Percentiles rank a stretch among this genome's conserved stretches.
Conservation (phyloP, 495 filamentous ascomycete species). For the Neurospora sp. region DNA sequence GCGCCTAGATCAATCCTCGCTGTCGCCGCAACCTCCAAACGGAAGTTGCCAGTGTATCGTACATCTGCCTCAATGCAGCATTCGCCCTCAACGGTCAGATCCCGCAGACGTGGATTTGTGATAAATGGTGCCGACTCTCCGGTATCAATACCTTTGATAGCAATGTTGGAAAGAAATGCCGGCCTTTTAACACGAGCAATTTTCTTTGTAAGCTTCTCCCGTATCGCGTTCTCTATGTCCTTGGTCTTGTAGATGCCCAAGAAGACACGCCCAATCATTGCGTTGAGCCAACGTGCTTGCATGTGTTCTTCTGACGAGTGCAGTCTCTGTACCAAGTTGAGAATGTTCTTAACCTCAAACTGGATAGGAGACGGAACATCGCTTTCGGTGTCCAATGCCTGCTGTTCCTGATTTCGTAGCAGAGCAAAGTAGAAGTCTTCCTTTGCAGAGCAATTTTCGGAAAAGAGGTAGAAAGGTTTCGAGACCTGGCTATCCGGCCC, state of each 20-base stretch:
- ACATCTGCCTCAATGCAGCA: conserved; percentile 77
- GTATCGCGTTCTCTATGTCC: conserved; percentile 66
- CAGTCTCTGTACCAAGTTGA: conserved; percentile 74
- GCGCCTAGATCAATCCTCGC: conserved; percentile 82
- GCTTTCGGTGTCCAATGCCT: conserved; percentile 40
- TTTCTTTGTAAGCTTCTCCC: conserved; percentile 88
- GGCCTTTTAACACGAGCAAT: conserved; percentile 90
- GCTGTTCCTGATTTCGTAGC: conserved; percentile 68
- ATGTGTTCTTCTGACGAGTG: conserved; percentile 89
- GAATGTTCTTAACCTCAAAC: conserved; percentile 78
- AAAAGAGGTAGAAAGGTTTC: conserved; percentile 88
- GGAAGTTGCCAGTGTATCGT: conserved; percentile 79
- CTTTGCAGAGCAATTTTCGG: conserved; percentile 87
- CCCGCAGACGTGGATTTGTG: conserved; percentile 79
- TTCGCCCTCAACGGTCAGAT: conserved; percentile 85
- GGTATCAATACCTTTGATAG: conserved; percentile 71
- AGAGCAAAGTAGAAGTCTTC: conserved; percentile 97
- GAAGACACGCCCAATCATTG: conserved; percentile 77
- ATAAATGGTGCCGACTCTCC: conserved; percentile 81
- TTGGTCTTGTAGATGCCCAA: conserved; percentile 77
- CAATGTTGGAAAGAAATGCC: conserved; percentile 73
- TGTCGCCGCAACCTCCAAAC: conserved; percentile 77
- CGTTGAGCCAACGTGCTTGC: conserved; percentile 92
- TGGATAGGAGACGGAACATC: conserved; percentile 59
- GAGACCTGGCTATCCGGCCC: conserved; percentile 42